Evolutionary conservation across 2,329 filamentous ascomycete species (phyloP), one percentile per base, ranked within the genome.

Genomic region (Fusarium secorum): DNA sequence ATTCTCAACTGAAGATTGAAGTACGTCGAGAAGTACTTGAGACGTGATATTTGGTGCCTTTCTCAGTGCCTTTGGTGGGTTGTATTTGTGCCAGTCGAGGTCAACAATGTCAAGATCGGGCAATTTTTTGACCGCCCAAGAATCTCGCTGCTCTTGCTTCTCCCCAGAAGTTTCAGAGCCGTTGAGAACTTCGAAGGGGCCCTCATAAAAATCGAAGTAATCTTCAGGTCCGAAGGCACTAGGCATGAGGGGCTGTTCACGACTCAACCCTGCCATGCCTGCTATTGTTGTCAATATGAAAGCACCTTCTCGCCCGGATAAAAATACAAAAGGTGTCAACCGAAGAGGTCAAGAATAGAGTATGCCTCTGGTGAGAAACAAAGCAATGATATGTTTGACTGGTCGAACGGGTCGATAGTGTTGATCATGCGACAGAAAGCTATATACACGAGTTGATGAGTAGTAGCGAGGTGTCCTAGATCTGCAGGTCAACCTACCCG

Each of bases 41-140:
- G 83, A 82, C 0, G 79, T 79, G 56, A 80, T 71, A 39, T 81
- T 80, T 20, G 81, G 79, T 1, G 78, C 72, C 33, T 81, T 78
- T 8, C 63, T 77, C 11, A 89, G 75, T 1, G 80, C 81, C 15
- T 75, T 70, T 0, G 87, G 87, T 7, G 85, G 84, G 5, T 82
- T 79, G 67, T 85, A 86, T 54, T 80, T 76, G 39, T 78, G 81
- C 84, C 86, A 87, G 72, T 85, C 82, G 36, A 82, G 77, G 5
- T 77, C 68, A 7, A 69, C 60, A 46, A 76, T 65, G 20, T 79
- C 75, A 28, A 76, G 70, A 4, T 75, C 64, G 30, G 66, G 32
- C 35, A 75, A 42, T n/a, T 71, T 74, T n/a, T 74, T 73, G 22
- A 44, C 61, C 8, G 64, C 71, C 74, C 75, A 76, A 1, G 74